Evolutionary conservation across 2,329 filamentous ascomycete species (phyloP).

Genomic region (Parafenestella ontariensis): DNA sequence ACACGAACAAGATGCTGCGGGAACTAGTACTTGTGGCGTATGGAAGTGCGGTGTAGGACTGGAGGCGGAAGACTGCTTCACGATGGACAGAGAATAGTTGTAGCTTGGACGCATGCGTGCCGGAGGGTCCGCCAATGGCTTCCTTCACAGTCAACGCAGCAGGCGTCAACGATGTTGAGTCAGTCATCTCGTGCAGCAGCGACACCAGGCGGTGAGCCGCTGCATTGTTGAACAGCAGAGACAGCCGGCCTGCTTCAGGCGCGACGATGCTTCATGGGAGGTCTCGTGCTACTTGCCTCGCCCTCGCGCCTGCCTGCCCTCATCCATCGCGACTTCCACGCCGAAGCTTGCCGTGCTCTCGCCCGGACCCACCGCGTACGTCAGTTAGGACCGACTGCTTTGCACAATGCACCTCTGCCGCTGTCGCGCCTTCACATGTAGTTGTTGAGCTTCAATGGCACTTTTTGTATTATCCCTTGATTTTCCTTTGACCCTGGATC

Average conservation of each 20-base stretch:
- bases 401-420: neutral
- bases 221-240: slow-evolving; percentile 11
- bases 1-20: slow-evolving; percentile 18
- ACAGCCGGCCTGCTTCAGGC: neutral
- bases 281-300: slow-evolving; percentile 5
- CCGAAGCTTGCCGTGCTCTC: slow-evolving; percentile 4
- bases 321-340: slow-evolving; percentile 7
- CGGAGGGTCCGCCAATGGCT: slow-evolving; percentile 16
- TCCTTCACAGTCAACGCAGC: slow-evolving; percentile 5
- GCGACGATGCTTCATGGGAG: slow-evolving; percentile 2
- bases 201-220: slow-evolving; percentile 16
- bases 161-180: slow-evolving; percentile 13
- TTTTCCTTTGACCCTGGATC: slow-evolving; percentile 16
- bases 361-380: neutral
- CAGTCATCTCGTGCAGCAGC: slow-evolving; percentile 8
- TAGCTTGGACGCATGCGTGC: slow-evolving; percentile 4
- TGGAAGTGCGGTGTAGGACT: slow-evolving; percentile 1
- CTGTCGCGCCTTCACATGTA: neutral
- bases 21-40: slow-evolving; percentile 13
- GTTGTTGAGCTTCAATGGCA: slow-evolving; percentile 20
- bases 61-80: slow-evolving; percentile 2
- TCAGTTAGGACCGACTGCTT: neutral
- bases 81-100: slow-evolving; percentile 2
- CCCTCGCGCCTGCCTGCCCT: neutral
- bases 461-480: slow-evolving; percentile 9